phyloP scores from a whole-genome alignment of 768 basidiomycete species.

The Zangia roseola region DNA sequence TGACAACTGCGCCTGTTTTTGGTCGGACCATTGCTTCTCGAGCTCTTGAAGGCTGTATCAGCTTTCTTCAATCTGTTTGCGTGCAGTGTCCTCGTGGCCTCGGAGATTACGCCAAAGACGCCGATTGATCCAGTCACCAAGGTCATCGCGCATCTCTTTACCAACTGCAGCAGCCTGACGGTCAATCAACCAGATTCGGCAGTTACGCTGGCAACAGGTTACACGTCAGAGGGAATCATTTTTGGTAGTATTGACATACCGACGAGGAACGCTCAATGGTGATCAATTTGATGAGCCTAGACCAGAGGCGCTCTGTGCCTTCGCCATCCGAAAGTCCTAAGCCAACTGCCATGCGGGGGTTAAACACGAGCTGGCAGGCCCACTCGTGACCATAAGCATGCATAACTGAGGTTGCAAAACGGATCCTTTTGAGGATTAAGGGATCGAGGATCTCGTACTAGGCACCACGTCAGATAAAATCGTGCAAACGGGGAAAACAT shows the following conservation, averaged over 20 bases:
- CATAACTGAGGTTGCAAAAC: constrained; percentile 34
- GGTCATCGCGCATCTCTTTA: background rate
- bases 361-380: constrained; percentile 16
- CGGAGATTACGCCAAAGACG: constrained; percentile 17
- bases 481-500: no score
- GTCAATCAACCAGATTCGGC: constrained; percentile 36
- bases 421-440: background rate
- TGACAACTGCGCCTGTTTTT: constrained; percentile 3
- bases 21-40: constrained; percentile 3
- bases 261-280: constrained; percentile 29
- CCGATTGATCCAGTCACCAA: constrained; percentile 33
- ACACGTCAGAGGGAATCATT: no score
- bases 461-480: no score
- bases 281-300: constrained; percentile 34
- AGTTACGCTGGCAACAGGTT: no score
- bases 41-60: no score
- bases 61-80: no score
- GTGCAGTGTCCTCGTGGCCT: constrained; percentile 14
- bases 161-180: constrained; percentile 20
- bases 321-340: constrained; percentile 20
- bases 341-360: background rate
- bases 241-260: no score
- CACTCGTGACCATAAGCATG: constrained; percentile 41
- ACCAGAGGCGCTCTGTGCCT: constrained; percentile 33
- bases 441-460: background rate